Evolutionary conservation across 805 yeast species (phyloP), one percentile per base, ranked within the genome.

Genomic region (Lipomyces japonicus): DNA sequence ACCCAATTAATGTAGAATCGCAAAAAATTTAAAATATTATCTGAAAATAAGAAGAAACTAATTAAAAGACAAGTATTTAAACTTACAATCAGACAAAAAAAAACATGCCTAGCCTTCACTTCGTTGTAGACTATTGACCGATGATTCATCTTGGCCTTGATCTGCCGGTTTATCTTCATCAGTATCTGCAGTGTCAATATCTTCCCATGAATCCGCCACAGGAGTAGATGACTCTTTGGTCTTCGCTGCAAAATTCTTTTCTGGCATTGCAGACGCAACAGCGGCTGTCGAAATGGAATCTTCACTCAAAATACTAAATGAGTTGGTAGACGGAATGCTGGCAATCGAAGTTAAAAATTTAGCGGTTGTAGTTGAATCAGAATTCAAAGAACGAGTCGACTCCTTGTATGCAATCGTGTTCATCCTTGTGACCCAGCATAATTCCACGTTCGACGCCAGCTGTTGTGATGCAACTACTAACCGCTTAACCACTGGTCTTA

Each of bases 171-270:
- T 39, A 23, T 30, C 25, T 35, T 23, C 56, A 16, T 21, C 47
- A 6, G 41, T 46, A 2, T 52, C 51, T n/a, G 38, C 55, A n/a
- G n/a, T n/a, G n/a, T 46, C 45, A 26, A 54, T 19, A n/a, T 51
- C 57, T 34, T 54, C 58, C 58, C 58, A 54, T 9, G 58, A 54
- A 12, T 47, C 48, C 4, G 47, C 58, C 4, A 54, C 39, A 1
- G 57, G 53, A 26, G 48, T 53, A 19, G 44, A 18, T 36, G 6
- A 10, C 39, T 31, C 31, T 3, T 5, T 22, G 3, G 37, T 22
- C n/a, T 44, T 48, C n/a, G n/a, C n/a, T n/a, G n/a, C n/a, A n/a
- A n/a, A n/a, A n/a, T n/a, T n/a, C n/a, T n/a, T n/a, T n/a, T n/a
- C n/a, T n/a, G n/a, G n/a, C n/a, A n/a, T n/a, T n/a, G n/a, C n/a